Conservation (phyloP, 805 yeast species). For the Kazachstania viticola region DNA sequence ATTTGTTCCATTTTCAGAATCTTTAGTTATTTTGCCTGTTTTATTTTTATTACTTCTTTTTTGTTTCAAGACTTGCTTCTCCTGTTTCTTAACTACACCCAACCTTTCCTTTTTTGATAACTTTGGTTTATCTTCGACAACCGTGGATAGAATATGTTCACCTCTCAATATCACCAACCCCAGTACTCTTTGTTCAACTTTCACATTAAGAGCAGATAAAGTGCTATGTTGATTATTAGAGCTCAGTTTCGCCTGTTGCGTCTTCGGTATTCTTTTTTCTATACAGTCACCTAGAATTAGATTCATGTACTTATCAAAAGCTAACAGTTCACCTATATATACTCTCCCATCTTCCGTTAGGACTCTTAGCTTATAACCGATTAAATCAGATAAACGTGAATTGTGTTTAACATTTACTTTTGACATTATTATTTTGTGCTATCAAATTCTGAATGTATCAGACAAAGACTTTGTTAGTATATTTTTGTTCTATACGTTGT, state of each 20-base stretch:
- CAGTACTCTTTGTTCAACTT: conserved; percentile 60
- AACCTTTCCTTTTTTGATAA: conserved; percentile 30
- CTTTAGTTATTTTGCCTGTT: conserved; percentile 1
- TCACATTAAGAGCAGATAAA: conserved; percentile 27
- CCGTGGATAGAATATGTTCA: conserved; percentile 62
- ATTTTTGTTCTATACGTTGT: too few relatives aligned
- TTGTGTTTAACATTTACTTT: conserved; percentile 16
- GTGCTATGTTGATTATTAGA: conserved; percentile 3
- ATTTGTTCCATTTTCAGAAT: conserved; percentile 1
- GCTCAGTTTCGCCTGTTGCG: conserved; percentile 30
- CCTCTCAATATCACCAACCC: conserved; percentile 84
- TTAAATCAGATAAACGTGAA: conserved; percentile 40
- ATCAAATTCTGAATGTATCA: too few relatives aligned
- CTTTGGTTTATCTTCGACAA: conserved; percentile 50
- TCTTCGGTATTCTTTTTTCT: conserved; percentile 67
- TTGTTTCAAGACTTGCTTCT: conserved; percentile 25
- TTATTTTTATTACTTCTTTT: conserved; percentile 17
- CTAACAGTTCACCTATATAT: conserved; percentile 67
- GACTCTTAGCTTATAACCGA: conserved; percentile 63
- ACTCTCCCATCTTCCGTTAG: conserved; percentile 68
- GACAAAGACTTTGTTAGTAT: too few relatives aligned
- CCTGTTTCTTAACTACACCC: conserved; percentile 24
- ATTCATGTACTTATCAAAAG: conserved; percentile 86
- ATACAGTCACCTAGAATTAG: conserved; percentile 74
- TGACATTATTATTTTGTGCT: too few relatives aligned